A percentile compares a stretch with the other conserved stretches of the same genome.
Conservation (phyloP, 2,329 filamentous ascomycete genomes). For the Ceratocystis ficicola region DNA sequence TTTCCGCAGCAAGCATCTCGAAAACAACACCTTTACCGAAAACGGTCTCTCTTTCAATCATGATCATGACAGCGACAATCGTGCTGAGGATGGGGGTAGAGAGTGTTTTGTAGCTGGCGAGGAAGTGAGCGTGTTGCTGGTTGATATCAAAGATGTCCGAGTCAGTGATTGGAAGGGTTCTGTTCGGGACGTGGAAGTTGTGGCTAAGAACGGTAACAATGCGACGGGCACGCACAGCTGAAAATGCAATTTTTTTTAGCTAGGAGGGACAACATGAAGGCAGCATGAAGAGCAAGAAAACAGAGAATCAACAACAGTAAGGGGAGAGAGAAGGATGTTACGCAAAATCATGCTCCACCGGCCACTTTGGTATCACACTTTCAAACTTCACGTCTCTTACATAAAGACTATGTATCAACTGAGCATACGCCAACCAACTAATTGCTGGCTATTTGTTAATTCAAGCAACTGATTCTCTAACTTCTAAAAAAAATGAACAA, state of each 20-base stretch:
- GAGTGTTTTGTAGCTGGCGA: conserved; percentile 65
- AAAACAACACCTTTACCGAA: conserved; percentile 79
- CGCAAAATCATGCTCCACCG: not conserved
- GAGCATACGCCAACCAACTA: not conserved
- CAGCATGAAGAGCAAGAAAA: not conserved
- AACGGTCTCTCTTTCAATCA: conserved; percentile 30
- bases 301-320: not conserved
- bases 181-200: conserved; percentile 50
- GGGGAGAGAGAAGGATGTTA: not conserved
- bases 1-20: conserved; percentile 71
- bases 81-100: conserved; percentile 39
- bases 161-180: conserved; percentile 94
- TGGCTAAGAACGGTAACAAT: not conserved
- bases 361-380: not conserved
- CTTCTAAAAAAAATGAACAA: conserved; percentile 10
- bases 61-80: conserved; percentile 28
- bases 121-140: conserved; percentile 76
- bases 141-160: conserved; percentile 69
- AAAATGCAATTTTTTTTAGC: not conserved
- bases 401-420: too few relatives aligned
- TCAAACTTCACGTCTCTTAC: not conserved
- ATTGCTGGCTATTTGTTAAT: not conserved
- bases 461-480: conserved; percentile 6
- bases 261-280: not conserved
- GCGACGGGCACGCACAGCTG: not conserved